Evolutionary conservation across 2,329 filamentous ascomycete genomes (phyloP), one percentile per base, ranked within the genome.

Genomic region (Fusarium ambrosium): DNA sequence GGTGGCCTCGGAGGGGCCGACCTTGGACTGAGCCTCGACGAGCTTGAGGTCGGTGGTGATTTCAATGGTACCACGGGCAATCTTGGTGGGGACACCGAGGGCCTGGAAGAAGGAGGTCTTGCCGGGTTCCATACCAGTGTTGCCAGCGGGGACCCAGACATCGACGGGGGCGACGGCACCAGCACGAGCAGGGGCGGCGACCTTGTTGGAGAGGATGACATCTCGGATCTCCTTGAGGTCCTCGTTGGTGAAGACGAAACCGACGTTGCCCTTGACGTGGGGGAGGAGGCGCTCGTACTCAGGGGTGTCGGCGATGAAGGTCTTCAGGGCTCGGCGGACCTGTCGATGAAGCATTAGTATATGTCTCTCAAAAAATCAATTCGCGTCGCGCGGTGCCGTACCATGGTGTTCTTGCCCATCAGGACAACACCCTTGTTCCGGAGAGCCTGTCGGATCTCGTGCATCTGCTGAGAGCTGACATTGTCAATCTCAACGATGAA

Each of bases 31-130:
- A 78, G 94, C 91, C 90, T 98, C 95, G 84, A 98, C 93, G 86
- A 99, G 94, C 94, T 98, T 98, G 82, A 99, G 91, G 85, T 99
- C 97, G 82, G 92, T 90, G 77, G 95, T 98, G 85, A 99, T 99
- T 94, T 99, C 97, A 89, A 99, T 99, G 89, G 97, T 99, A 97
- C 97, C 97, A 97, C 97, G 97, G 86, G 97, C 97, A 89, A 99
- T 99, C 95, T 99, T 99, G 92, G 97, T 99, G 85, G 97, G 97
- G 86, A 99, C 95, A 95, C 96, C 96, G 88, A 99, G 97, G 83
- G 97, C 97, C 93, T 99, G 97, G 95, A 99, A 99, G 95, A 99
- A 99, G 85, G 97, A 98, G 84, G 97, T 99, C 94, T 99, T 99
- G 88, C 97, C 97, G 85, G 97, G 97, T 88, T 99, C 97, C 97